phyloP scores from a whole-genome alignment of 495 filamentous ascomycete genomes.

The Aspergillus sclerotioniger region DNA sequence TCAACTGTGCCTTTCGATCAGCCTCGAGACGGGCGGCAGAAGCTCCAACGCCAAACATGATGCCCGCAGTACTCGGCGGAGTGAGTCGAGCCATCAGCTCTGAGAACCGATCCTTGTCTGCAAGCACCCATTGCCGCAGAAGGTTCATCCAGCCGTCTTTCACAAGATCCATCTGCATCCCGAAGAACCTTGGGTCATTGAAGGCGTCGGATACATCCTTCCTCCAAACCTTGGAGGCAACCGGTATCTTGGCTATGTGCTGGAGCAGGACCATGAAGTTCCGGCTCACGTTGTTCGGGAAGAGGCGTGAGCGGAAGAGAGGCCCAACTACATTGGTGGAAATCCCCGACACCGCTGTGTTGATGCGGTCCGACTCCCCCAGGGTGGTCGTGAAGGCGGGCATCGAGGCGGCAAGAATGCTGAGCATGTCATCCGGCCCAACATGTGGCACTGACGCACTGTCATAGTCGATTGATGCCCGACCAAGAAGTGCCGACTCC shows the following conservation, averaged over 20 bases:
- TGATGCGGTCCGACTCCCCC: slow-evolving; percentile 79
- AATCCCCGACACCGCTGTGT: slow-evolving; percentile 71
- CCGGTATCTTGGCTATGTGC: slow-evolving; percentile 70
- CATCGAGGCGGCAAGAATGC: slow-evolving; percentile 73
- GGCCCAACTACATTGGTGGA: slow-evolving; percentile 82
- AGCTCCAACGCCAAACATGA: slow-evolving; percentile 96
- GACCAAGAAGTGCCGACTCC: slow-evolving; percentile 39
- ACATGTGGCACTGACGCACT: slow-evolving; percentile 36
- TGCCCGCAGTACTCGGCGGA: slow-evolving; percentile 88
- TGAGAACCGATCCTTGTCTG: slow-evolving; percentile 82
- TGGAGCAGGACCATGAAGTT: slow-evolving; percentile 70
- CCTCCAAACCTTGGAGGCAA: slow-evolving; percentile 86
- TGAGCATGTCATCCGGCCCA: slow-evolving; percentile 71
- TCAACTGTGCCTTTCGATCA: slow-evolving; percentile 89
- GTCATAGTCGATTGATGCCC: slow-evolving; percentile 47
- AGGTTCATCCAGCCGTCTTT: slow-evolving; percentile 77
- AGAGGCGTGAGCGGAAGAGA: slow-evolving; percentile 77
- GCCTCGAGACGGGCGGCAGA: slow-evolving; percentile 91
- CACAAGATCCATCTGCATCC: slow-evolving; percentile 59
- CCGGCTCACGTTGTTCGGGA: slow-evolving; percentile 80
- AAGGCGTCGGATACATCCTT: slow-evolving; percentile 91
- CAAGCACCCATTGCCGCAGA: slow-evolving; percentile 74
- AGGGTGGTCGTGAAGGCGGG: slow-evolving; percentile 83
- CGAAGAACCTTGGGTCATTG: slow-evolving; percentile 84
- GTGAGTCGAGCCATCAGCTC: slow-evolving; percentile 77